Evolutionary conservation across 495 filamentous ascomycete genomes (phyloP).

Genomic region (Talaromyces ruber): DNA sequence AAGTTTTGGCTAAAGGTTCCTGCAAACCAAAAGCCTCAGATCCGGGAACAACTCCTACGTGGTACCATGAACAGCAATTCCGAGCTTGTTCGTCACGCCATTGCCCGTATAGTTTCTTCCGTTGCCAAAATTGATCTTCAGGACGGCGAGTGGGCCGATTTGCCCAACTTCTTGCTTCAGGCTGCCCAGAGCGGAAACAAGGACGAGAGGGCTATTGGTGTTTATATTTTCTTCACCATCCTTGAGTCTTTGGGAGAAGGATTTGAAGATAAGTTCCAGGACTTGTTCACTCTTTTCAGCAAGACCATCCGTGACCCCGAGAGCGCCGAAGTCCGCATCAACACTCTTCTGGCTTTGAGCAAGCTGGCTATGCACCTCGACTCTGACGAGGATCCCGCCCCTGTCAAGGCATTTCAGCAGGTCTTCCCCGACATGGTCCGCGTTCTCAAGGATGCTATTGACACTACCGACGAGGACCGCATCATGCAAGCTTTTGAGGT

Average conservation of each 20-base stretch:
- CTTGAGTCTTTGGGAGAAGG: conserved; percentile 75
- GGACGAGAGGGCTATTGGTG: conserved; percentile 76
- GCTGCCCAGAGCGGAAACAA: conserved; percentile 63
- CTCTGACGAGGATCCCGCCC: conserved; percentile 67
- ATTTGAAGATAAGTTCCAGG: conserved; percentile 65
- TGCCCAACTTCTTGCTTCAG: conserved; percentile 65
- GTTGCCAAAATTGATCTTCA: conserved; percentile 81
- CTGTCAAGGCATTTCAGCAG: conserved; percentile 63
- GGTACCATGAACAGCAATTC: conserved; percentile 70
- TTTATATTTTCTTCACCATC: conserved; percentile 87
- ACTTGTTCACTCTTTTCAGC: conserved; percentile 75
- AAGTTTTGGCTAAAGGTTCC: conserved; percentile 74
- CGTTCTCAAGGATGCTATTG: conserved; percentile 75
- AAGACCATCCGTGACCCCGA: conserved; percentile 86
- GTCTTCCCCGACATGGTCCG: conserved; percentile 82
- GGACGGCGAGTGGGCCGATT: conserved; percentile 77
- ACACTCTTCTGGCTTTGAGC: conserved; percentile 89
- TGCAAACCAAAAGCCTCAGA: conserved; percentile 60
- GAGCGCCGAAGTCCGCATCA: conserved; percentile 85
- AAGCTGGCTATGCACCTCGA: conserved; percentile 82
- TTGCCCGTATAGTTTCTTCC: conserved; percentile 77
- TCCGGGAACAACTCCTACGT: conserved; percentile 74
- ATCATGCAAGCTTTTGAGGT: conserved; percentile 89
- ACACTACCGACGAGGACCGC: conserved; percentile 72
- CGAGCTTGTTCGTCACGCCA: conserved; percentile 69